Evolutionary conservation across 1,284 basidiomycete genomes (phyloP).

Genomic region (Sporisorium reilianum): DNA sequence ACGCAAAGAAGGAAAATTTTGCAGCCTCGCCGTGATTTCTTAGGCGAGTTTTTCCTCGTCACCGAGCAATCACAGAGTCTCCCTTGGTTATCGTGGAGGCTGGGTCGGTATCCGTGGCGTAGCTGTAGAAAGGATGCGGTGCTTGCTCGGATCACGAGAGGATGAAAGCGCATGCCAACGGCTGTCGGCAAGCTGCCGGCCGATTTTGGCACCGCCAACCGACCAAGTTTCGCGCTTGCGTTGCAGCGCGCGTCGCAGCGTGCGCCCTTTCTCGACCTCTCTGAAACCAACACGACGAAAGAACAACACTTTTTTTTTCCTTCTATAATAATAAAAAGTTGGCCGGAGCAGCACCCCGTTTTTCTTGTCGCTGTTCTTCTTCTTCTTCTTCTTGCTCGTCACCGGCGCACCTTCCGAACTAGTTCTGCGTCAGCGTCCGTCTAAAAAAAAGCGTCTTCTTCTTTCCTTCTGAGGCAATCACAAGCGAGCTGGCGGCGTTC

Average conservation of each 20-base stretch:
- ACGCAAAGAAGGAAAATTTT: neutral
- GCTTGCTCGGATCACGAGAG: too few species aligned
- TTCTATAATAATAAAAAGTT: too few species aligned
- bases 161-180: too few species aligned
- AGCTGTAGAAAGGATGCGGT: too few species aligned
- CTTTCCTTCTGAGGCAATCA: neutral
- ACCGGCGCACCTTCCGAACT: slow-evolving; percentile 4
- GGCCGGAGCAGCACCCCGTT: too few species aligned
- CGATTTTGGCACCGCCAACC: neutral
- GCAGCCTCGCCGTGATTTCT: too few species aligned
- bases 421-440: slow-evolving; percentile 18
- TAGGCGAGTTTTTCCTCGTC: too few species aligned
- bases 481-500: neutral
- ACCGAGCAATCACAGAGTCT: too few species aligned
- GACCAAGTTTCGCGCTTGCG: neutral
- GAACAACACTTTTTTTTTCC: neutral
- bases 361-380: too few species aligned
- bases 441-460: slow-evolving; percentile 1
- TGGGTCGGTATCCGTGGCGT: too few species aligned
- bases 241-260: neutral
- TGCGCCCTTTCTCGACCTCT: too few species aligned
- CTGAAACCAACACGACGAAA: neutral
- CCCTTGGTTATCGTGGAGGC: too few species aligned
- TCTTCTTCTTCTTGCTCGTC: neutral
- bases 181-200: neutral